Evolutionary conservation across 306 rosid genomes (phyloP).

Genomic region (Begonia peltatifolia): DNA sequence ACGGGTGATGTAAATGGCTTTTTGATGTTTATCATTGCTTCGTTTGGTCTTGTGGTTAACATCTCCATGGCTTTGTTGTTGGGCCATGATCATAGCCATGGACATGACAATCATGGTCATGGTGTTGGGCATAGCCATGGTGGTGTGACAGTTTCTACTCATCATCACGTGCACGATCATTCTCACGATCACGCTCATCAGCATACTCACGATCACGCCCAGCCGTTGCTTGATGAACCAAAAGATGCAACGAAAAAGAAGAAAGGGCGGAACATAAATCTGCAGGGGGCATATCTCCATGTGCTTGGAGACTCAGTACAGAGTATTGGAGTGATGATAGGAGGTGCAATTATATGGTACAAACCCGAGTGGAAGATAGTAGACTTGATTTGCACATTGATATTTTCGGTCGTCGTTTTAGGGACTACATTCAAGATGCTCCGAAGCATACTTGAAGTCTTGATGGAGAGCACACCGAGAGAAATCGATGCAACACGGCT

Average conservation of each 20-base stretch:
- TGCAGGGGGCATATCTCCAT: slow-evolving; percentile 71
- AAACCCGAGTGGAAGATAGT: slow-evolving; percentile 55
- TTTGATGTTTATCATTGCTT: slow-evolving; percentile 47
- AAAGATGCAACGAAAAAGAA: slow-evolving; percentile 20
- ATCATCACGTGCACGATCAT: slow-evolving; percentile 19
- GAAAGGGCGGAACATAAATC: slow-evolving; percentile 36
- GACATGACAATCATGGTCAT: slow-evolving; percentile 20
- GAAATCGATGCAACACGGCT: slow-evolving; percentile 63
- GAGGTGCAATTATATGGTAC: slow-evolving; percentile 64
- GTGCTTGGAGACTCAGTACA: slow-evolving; percentile 69
- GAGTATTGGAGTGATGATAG: slow-evolving; percentile 73
- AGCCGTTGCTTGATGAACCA: slow-evolving; percentile 37
- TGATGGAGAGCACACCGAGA: slow-evolving; percentile 72
- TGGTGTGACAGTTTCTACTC: slow-evolving; percentile 24
- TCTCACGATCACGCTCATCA: slow-evolving; percentile 21
- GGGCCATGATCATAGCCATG: slow-evolving; percentile 69
- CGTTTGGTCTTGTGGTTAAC: slow-evolving; percentile 61
- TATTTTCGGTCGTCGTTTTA: slow-evolving; percentile 49
- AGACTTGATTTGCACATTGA: slow-evolving; percentile 53
- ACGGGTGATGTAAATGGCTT: slow-evolving; percentile 40
- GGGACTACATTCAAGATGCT: slow-evolving; percentile 61
- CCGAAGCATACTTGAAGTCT: slow-evolving; percentile 53
- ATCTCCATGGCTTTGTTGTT: slow-evolving; percentile 50
- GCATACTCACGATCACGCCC: slow-evolving; percentile 22
- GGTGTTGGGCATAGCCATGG: slow-evolving; percentile 32